Evolutionary conservation across 1,284 basidiomycete species (phyloP).

Genomic region (Ustilago trichophora): DNA sequence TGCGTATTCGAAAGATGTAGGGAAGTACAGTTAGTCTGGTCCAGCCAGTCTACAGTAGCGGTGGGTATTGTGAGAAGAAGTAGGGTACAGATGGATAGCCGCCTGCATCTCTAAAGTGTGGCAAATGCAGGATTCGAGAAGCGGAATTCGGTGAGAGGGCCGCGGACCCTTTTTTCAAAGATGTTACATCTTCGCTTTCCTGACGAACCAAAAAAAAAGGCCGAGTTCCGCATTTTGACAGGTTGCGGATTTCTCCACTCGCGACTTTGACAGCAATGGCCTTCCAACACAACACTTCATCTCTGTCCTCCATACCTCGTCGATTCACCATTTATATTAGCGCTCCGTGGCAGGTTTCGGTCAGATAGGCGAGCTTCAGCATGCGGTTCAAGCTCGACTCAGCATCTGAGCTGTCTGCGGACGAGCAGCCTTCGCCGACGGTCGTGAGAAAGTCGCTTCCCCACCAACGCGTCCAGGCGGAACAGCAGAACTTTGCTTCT

Average conservation of each 20-base stretch:
- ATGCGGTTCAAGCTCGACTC: constrained; percentile 43
- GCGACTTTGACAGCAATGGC: constrained; percentile 6
- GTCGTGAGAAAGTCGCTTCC: constrained; percentile 28
- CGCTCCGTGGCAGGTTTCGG: not conserved
- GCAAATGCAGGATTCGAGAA: not conserved
- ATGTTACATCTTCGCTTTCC: constrained; percentile 8
- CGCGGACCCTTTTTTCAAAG: not conserved
- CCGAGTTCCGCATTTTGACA: too few relatives aligned
- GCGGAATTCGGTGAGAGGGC: not conserved
- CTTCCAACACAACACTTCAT: not conserved
- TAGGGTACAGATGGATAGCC: constrained; percentile 2
- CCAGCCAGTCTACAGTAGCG: not conserved
- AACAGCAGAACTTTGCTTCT: constrained; percentile 23
- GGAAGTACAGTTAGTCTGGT: not conserved
- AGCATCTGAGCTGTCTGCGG: constrained; percentile 29
- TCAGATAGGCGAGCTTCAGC: not conserved
- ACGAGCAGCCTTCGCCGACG: constrained; percentile 20
- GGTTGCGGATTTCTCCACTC: constrained; percentile 7
- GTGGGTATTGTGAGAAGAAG: not conserved
- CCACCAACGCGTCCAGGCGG: constrained; percentile 3
- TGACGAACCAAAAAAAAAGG: too few relatives aligned
- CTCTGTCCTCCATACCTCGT: not conserved
- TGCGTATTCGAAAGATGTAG: not conserved
- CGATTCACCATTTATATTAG: not conserved
- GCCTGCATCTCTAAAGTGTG: not conserved